Conservation (phyloP, 2,329 filamentous ascomycete species). For the Penicillium sp. region DNA sequence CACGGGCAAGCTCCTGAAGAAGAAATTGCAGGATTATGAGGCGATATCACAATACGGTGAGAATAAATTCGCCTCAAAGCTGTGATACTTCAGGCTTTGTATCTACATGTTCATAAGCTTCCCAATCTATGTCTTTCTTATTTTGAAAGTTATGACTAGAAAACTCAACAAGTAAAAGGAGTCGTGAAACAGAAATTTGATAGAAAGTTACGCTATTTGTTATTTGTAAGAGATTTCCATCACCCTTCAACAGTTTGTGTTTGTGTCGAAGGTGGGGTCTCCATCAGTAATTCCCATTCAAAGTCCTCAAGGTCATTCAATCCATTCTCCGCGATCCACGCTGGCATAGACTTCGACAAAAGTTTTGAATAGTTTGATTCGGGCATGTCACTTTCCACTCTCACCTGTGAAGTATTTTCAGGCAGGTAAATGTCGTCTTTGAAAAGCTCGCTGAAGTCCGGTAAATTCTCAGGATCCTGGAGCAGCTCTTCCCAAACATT, state of each 20-base stretch:
- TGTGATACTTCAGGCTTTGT: neutral
- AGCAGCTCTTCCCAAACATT: constrained; percentile 1
- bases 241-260: neutral
- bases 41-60: neutral
- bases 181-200: too few relatives aligned
- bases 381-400: neutral
- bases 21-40: constrained; percentile 1
- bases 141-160: neutral
- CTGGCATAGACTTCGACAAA: neutral
- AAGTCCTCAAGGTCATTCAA: neutral
- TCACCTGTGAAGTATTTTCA: neutral
- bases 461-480: neutral
- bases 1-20: constrained; percentile 27
- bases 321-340: neutral
- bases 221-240: neutral
- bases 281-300: neutral
- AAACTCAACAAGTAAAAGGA: too few relatives aligned
- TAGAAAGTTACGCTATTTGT: too few relatives aligned
- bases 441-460: constrained; percentile 2
- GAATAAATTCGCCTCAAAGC: neutral
- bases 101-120: too few relatives aligned
- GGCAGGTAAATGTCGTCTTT: neutral
- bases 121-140: neutral
- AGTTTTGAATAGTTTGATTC: neutral
- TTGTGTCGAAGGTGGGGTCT: neutral